Percentiles rank a stretch among this genome's conserved stretches.
These are phyloP conservation scores for Corymbia calophylla DNA, from an alignment of 441 rosid species.

Conservation along the genomic window DNA sequence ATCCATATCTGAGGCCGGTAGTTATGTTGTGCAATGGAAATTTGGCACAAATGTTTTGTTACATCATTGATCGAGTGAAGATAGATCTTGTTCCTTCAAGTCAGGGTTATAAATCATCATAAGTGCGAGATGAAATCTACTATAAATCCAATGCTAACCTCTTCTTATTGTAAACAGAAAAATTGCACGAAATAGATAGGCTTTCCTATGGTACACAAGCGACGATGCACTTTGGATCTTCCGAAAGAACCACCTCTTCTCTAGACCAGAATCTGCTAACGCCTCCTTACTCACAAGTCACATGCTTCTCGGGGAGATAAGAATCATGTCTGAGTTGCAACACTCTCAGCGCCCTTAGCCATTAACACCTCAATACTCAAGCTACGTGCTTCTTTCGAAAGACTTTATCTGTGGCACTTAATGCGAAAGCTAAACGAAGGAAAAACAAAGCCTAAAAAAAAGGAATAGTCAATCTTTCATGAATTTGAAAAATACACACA, in stretches of 20 bases:
- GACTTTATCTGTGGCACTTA: neutral
- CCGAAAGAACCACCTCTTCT: neutral
- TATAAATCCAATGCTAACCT: too few relatives aligned
- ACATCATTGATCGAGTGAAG: neutral
- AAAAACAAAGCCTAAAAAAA: neutral
- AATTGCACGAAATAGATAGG: too few relatives aligned
- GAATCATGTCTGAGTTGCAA: neutral
- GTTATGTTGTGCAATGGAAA: neutral
- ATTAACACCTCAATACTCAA: neutral
- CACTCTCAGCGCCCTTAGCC: neutral
- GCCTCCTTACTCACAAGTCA: neutral
- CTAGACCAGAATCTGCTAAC: neutral
- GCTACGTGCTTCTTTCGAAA: too few relatives aligned
- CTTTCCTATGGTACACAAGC: too few relatives aligned
- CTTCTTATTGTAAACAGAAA: too few relatives aligned
- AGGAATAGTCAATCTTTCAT: neutral
- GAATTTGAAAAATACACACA: neutral
- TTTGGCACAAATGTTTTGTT: neutral
- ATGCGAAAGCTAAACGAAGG: neutral
- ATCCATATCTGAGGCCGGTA: neutral
- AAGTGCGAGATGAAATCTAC: neutral
- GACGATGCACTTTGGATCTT: neutral
- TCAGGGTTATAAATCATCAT: neutral
- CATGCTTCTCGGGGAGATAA: neutral
- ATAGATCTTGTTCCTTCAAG: neutral